A percentile compares a stretch with the other conserved stretches of the same genome.
Conservation (phyloP, 129 eudicot species). For the Helichrysum umbraculigerum region DNA sequence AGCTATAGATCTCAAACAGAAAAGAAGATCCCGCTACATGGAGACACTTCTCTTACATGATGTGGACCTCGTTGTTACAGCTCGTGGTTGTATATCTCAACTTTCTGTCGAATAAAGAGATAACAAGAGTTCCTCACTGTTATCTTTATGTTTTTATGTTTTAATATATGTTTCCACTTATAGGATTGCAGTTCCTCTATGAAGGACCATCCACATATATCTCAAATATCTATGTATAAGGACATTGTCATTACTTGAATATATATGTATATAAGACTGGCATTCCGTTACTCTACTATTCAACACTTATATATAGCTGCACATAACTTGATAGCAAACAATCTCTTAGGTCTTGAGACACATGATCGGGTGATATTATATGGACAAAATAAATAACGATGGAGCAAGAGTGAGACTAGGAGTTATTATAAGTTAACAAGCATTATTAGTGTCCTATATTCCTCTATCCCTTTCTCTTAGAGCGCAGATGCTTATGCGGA, state of each 20-base stretch:
- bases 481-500: slow-evolving; percentile 36
- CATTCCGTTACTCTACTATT: too few species aligned
- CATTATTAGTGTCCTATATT: neutral
- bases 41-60: neutral
- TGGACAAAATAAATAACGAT: neutral
- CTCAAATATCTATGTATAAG: neutral
- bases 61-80: neutral
- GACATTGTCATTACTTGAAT: neutral
- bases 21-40: neutral
- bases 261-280: too few species aligned
- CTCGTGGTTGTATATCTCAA: neutral
- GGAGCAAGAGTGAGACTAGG: neutral
- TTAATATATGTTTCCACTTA: neutral
- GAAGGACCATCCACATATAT: neutral
- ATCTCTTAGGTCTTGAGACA: neutral
- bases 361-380: neutral
- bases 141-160: neutral
- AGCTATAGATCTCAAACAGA: neutral
- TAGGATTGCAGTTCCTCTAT: neutral
- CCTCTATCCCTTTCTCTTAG: slow-evolving; percentile 38
- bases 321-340: too few species aligned
- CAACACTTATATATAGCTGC: too few species aligned
- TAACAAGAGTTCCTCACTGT: neutral
- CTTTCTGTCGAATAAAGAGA: neutral
- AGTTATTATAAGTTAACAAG: neutral